These are phyloP conservation scores for Elongisporangium undulatum DNA, from an alignment of 352 stramenopile species.

Conservation along the genomic window DNA sequence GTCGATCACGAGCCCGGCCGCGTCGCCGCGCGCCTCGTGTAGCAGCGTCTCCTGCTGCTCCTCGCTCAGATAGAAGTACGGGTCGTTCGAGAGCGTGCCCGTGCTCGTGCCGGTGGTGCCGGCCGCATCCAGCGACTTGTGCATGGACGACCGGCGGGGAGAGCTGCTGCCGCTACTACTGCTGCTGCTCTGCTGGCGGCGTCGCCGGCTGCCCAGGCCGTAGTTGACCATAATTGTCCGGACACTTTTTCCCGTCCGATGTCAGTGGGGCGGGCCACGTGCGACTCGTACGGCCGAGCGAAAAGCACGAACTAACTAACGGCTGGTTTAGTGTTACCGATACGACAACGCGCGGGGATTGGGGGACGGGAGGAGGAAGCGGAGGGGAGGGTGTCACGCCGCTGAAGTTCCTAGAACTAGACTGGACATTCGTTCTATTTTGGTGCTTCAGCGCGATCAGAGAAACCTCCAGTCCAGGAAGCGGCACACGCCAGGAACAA, in stretches of 20 bases:
- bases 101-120: slow-evolving; percentile 4
- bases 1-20: slow-evolving; percentile 53
- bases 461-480: neutral
- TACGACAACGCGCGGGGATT: neutral
- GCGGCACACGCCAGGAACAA: neutral
- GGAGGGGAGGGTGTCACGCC: neutral
- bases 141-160: slow-evolving; percentile 7
- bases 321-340: neutral
- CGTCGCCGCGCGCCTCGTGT: slow-evolving; percentile 40
- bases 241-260: neutral
- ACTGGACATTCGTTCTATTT: neutral
- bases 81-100: slow-evolving; percentile 16
- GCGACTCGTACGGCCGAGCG: neutral
- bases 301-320: neutral
- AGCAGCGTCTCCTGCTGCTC: slow-evolving; percentile 46
- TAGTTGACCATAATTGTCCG: slow-evolving; percentile 9
- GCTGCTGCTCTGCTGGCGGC: slow-evolving; percentile 7
- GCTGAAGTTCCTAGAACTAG: neutral
- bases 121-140: slow-evolving; percentile 7
- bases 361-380: neutral
- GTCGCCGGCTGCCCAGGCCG: slow-evolving; percentile 3
- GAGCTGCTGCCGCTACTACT: slow-evolving; percentile 13
- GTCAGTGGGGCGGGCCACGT: neutral
- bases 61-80: slow-evolving; percentile 54
- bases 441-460: neutral